Conservation (phyloP, 768 basidiomycete species). For the Chalciporus pseudorubinellus region DNA sequence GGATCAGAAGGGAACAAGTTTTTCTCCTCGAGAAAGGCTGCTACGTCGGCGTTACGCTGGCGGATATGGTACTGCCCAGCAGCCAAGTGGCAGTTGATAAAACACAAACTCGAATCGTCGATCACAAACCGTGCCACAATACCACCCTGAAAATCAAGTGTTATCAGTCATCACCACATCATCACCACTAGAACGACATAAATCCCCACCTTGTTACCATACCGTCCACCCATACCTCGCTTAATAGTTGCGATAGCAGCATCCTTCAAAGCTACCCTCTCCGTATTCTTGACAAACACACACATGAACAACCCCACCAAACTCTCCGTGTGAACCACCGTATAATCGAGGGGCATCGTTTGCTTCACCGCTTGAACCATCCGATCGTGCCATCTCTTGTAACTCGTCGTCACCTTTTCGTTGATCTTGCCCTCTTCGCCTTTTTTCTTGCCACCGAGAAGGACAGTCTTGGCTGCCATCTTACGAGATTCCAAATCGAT, state of each 20-base stretch:
- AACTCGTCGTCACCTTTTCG: slow-evolving; percentile 83
- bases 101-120: slow-evolving; percentile 90
- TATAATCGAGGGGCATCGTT: slow-evolving; percentile 71
- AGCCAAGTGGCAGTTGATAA: slow-evolving; percentile 97
- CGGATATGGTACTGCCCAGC: slow-evolving; percentile 85
- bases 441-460: slow-evolving; percentile 72
- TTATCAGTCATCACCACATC: background rate
- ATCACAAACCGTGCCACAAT: slow-evolving; percentile 88
- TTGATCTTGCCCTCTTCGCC: slow-evolving; percentile 50
- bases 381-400: slow-evolving; percentile 86
- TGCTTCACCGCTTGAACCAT: slow-evolving; percentile 69
- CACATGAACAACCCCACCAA: slow-evolving; percentile 84
- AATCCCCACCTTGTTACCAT: slow-evolving; percentile 86
- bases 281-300: slow-evolving; percentile 68
- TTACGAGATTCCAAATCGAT: slow-evolving; percentile 93
- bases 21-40: slow-evolving; percentile 83
- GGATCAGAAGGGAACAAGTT: slow-evolving; percentile 55
- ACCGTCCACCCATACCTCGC: slow-evolving; percentile 87
- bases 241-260: slow-evolving; percentile 80
- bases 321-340: slow-evolving; percentile 80
- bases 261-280: slow-evolving; percentile 61
- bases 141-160: slow-evolving; percentile 58
- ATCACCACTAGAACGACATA: background rate
- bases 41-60: slow-evolving; percentile 82
- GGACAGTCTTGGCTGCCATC: slow-evolving; percentile 88